phyloP scores from a whole-genome alignment of 1,139 yeast species.

The Ogataea hybrid region DNA sequence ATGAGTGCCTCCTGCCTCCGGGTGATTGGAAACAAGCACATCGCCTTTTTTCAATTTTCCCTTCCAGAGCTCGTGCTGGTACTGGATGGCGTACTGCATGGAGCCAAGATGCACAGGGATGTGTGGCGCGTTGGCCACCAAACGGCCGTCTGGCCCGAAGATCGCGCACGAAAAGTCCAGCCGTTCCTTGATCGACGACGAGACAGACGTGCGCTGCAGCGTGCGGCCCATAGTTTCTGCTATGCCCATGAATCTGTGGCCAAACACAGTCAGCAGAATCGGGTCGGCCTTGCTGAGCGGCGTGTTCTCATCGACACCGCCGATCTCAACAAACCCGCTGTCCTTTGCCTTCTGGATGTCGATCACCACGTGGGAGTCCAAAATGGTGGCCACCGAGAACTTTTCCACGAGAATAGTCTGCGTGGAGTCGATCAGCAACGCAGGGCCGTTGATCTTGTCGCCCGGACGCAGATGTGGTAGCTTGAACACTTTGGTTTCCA shows the following conservation, averaged over 20 bases:
- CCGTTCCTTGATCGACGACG: conserved; percentile 80
- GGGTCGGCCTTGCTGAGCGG: conserved; percentile 37
- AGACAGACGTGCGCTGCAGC: conserved; percentile 73
- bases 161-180: conserved; percentile 84
- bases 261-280: conserved; percentile 70
- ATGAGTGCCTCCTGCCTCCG: conserved; percentile 56
- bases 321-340: conserved; percentile 6
- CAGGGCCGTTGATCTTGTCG: conserved; percentile 61
- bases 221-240: conserved; percentile 91
- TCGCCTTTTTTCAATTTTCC: conserved; percentile 50
- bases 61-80: conserved; percentile 47
- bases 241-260: conserved; percentile 83
- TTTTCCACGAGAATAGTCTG: conserved; percentile 82
- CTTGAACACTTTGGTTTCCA: conserved; percentile 10
- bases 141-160: conserved; percentile 69
- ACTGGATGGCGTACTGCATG: conserved; percentile 52
- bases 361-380: conserved; percentile 28
- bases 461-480: conserved; percentile 43
- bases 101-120: conserved; percentile 61
- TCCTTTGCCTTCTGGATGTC: conserved; percentile 26
- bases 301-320: conserved; percentile 17
- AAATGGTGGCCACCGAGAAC: conserved; percentile 11
- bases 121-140: conserved; percentile 65
- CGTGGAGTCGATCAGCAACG: conserved; percentile 74
- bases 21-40: conserved; percentile 54